Percentiles rank a stretch among this genome's conserved stretches.
These are phyloP conservation scores for Eucalyptus urophylla DNA, from an alignment of 345 rosid genomes.

Conservation along the genomic window DNA sequence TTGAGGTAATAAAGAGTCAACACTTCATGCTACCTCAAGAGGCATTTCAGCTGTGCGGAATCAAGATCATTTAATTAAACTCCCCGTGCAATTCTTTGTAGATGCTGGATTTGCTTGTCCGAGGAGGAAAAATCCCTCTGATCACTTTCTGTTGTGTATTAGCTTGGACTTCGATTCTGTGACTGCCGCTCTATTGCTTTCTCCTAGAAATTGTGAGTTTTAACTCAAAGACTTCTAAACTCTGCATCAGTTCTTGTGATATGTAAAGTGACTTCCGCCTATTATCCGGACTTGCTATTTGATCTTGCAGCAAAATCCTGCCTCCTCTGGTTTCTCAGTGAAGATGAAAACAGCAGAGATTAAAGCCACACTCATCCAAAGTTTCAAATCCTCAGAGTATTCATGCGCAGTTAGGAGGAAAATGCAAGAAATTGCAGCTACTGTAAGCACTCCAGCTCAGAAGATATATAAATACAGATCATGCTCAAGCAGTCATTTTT, in stretches of 20 bases:
- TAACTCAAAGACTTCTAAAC: background rate
- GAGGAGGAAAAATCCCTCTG: slow-evolving; percentile 4
- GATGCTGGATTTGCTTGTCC: slow-evolving; percentile 46
- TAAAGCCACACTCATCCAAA: background rate
- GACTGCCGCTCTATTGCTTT: background rate
- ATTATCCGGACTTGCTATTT: background rate
- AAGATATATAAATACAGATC: background rate
- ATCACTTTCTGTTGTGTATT: background rate
- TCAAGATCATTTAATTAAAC: background rate
- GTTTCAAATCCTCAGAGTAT: background rate
- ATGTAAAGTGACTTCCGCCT: background rate
- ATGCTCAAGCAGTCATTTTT: background rate
- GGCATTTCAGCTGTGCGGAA: background rate
- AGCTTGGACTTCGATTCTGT: background rate
- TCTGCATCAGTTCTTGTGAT: background rate
- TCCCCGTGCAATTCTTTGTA: slow-evolving; percentile 19
- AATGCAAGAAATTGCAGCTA: background rate
- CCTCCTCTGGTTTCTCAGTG: background rate
- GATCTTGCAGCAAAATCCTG: background rate
- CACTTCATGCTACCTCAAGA: background rate
- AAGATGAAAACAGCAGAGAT: background rate
- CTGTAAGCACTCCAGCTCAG: background rate
- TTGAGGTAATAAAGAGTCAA: background rate
- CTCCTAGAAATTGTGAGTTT: background rate
- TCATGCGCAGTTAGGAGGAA: background rate